Conservation (phyloP, 805 yeast species). For the Monosporozyma solicola region DNA sequence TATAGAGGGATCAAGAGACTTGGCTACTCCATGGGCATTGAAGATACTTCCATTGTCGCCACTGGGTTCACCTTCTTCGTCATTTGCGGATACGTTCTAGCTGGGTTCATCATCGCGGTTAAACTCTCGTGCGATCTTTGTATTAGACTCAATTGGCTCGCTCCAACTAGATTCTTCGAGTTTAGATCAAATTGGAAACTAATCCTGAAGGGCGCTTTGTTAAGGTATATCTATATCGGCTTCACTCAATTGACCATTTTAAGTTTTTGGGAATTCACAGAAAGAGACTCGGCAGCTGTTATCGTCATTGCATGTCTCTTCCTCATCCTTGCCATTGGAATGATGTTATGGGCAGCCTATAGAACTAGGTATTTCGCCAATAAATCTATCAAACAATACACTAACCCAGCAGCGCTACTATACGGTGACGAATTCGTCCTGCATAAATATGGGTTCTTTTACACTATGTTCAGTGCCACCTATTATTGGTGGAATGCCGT, state of each 20-base stretch:
- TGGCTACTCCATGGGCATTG: slow-evolving; percentile 69
- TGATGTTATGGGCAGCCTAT: slow-evolving; percentile 56
- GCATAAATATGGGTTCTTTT: slow-evolving; percentile 78
- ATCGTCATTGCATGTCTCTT: slow-evolving; percentile 71
- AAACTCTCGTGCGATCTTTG: slow-evolving; percentile 43
- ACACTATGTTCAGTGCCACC: slow-evolving; percentile 77
- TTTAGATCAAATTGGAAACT: slow-evolving; percentile 48
- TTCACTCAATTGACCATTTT: slow-evolving; percentile 72
- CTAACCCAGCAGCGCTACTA: slow-evolving; percentile 78
- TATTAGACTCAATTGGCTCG: slow-evolving; percentile 41
- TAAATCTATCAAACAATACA: slow-evolving; percentile 46
- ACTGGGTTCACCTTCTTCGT: slow-evolving; percentile 85
- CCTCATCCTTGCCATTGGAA: slow-evolving; percentile 48
- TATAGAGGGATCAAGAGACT: slow-evolving; percentile 82
- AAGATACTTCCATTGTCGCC: slow-evolving; percentile 70
- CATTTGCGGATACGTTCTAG: slow-evolving; percentile 66
- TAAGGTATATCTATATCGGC: slow-evolving; percentile 74
- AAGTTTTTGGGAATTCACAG: slow-evolving; percentile 80
- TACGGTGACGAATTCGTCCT: slow-evolving; percentile 69
- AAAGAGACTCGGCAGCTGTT: slow-evolving; percentile 79
- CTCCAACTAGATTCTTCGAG: slow-evolving; percentile 35
- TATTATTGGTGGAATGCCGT: slow-evolving; percentile 78
- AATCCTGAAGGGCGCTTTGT: slow-evolving; percentile 67
- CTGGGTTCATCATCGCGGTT: slow-evolving; percentile 46
- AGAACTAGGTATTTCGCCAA: slow-evolving; percentile 59